Evolutionary conservation across 371 early-diverging fungal genomes (phyloP), one percentile per base, ranked within the genome.

Genomic region (Haplosporangium sp.): DNA sequence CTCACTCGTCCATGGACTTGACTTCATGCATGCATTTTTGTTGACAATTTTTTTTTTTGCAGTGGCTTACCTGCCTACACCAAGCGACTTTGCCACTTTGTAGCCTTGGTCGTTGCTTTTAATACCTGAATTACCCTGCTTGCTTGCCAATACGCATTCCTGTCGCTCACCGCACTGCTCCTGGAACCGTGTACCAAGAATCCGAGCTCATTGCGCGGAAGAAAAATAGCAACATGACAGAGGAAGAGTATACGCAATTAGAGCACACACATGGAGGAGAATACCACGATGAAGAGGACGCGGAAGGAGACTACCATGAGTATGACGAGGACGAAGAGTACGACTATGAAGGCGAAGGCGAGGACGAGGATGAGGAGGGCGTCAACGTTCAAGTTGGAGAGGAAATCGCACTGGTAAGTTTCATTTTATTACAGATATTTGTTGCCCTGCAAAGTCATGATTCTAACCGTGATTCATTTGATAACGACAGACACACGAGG

Each of bases 401-500:
- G 21, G 74, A 62, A 21, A 63, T 69, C 38, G 43, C 51, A 23
- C 16, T 73, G 68, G 69, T 67, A 46, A 50, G 68, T 51, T 18
- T 14, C 18, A 11, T 23, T 14, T 13, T 9, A 52, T n/a, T 4
- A 21, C 18, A 36, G n/a, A 23, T 16, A 59, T 18, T 18, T 18
- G n/a, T 11, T 14, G 18, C 6, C 21, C 29, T 16, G 11, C 23
- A 37, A 5, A 18, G 0, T 1, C 51, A 37, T 16, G 57, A n/a
- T 18, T 6, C 4, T 29, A 29, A 29, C 29, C 29, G 29, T 29
- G 29, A 4, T 29, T 4, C 29, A 29, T 29, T 29, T 29, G 29
- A 29, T 29, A 29, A 16, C 18, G 7, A 16, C 63, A 77, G 79
- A 58, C 79, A 12, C 82, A 86, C 37, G 74, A 69, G 5, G 87